phyloP scores from a whole-genome alignment of 2,329 filamentous ascomycete species.

The Graphilbum sp. region DNA sequence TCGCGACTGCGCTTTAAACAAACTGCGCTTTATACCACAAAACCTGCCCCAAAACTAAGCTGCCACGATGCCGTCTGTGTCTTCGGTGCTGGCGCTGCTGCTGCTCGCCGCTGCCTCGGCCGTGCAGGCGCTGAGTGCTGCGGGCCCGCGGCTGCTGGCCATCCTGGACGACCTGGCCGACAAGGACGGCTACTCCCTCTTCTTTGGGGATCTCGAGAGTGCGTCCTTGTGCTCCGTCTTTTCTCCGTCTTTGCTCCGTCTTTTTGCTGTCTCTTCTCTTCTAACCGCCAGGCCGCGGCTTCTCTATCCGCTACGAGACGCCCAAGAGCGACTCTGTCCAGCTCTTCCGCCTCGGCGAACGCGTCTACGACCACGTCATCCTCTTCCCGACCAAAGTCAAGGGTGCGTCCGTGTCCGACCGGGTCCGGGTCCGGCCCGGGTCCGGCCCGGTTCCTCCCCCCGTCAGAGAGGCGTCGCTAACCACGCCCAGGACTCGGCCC shows the following conservation, averaged over 20 bases:
- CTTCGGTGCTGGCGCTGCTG: slow-evolving; percentile 48
- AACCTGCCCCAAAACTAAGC: too few relatives aligned
- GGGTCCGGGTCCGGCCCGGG: too few relatives aligned
- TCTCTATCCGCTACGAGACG: slow-evolving; percentile 63
- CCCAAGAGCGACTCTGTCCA: slow-evolving; percentile 63
- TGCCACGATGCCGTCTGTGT: slow-evolving; percentile 45
- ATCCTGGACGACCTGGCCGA: slow-evolving; percentile 71
- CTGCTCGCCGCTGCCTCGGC: slow-evolving; percentile 49
- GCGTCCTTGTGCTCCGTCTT: neutral
- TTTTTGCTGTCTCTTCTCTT: neutral
- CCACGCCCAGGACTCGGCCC: slow-evolving; percentile 65
- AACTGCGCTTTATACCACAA: too few relatives aligned
- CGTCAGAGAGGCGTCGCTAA: neutral
- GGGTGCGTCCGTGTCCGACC: slow-evolving; percentile 31
- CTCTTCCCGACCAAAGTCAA: slow-evolving; percentile 83
- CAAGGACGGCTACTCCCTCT: slow-evolving; percentile 68
- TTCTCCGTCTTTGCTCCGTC: neutral
- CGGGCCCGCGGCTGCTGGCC: slow-evolving; percentile 67
- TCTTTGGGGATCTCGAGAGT: slow-evolving; percentile 56
- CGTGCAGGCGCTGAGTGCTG: slow-evolving; percentile 61
- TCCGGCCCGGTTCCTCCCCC: neutral
- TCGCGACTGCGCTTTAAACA: too few relatives aligned
- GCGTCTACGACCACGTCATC: slow-evolving; percentile 78
- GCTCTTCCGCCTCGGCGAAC: slow-evolving; percentile 74
- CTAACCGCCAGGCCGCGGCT: slow-evolving; percentile 55